These are phyloP conservation scores for Helichrysum umbraculigerum DNA, from an alignment of 129 eudicot genomes.

Conservation along the genomic window DNA sequence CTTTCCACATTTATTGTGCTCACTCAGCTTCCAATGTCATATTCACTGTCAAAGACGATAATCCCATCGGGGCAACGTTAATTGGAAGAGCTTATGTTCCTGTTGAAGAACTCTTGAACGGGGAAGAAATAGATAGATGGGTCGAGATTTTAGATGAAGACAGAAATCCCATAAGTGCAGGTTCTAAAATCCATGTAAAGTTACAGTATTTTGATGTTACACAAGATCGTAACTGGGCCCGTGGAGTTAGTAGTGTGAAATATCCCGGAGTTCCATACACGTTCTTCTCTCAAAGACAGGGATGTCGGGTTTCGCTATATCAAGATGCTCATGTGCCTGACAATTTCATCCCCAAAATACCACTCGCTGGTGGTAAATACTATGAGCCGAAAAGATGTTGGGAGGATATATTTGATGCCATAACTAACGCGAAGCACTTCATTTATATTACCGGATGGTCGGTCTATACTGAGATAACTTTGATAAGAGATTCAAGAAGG, in stretches of 20 bases:
- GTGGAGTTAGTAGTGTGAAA: conserved; percentile 51
- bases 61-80: conserved; percentile 72
- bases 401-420: conserved; percentile 80
- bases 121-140: conserved; percentile 66
- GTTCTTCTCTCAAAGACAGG: conserved; percentile 60
- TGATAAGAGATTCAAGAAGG: conserved; percentile 69
- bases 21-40: conserved; percentile 65
- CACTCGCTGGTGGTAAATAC: conserved; percentile 55
- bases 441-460: conserved; percentile 85
- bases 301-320: conserved; percentile 59
- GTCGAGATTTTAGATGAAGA: conserved; percentile 61
- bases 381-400: conserved; percentile 76
- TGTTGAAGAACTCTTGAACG: conserved; percentile 56
- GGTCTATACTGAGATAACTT: conserved; percentile 64
- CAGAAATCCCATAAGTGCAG: conserved; percentile 52
- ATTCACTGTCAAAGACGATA: conserved; percentile 68
- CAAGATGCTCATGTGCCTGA: conserved; percentile 81
- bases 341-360: conserved; percentile 62
- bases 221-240: conserved; percentile 61
- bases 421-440: conserved; percentile 61
- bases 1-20: conserved; percentile 77
- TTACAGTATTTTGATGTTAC: conserved; percentile 64
- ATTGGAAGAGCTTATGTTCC: conserved; percentile 76
- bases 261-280: conserved; percentile 82
- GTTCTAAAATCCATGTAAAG: conserved; percentile 68